Conservation (phyloP, 495 filamentous ascomycete genomes). For the Podospora anserina region DNA sequence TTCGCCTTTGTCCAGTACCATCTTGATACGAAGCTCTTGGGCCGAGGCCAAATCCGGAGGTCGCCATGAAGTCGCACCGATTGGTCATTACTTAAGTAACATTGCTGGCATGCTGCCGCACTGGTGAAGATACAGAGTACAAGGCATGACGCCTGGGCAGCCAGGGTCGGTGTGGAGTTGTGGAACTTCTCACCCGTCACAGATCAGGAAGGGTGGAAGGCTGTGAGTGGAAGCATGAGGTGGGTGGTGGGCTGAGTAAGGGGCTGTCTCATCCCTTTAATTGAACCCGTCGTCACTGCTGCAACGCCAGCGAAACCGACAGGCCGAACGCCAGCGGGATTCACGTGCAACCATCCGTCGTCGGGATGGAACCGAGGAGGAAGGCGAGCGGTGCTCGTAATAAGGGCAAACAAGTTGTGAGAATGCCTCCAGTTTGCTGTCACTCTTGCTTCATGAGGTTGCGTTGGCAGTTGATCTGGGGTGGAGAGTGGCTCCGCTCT, state of each 20-base stretch:
- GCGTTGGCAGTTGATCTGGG: not conserved
- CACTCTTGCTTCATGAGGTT: not conserved
- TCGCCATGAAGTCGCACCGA: not conserved
- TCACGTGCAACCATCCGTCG: not conserved
- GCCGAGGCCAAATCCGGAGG: not conserved
- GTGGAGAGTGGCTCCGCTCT: not conserved
- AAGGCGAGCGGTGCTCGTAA: not conserved
- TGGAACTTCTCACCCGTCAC: no score
- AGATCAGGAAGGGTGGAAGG: no score
- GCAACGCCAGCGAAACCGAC: not conserved
- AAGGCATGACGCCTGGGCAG: not conserved
- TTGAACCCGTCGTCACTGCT: not conserved
- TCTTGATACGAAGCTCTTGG: not conserved
- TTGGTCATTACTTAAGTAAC: not conserved
- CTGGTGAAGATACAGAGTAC: not conserved
- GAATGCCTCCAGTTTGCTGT: not conserved
- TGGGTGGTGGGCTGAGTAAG: not conserved
- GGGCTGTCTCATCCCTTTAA: not conserved
- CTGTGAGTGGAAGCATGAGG: not conserved
- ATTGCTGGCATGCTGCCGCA: not conserved
- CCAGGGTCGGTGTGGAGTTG: not conserved
- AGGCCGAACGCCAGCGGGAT: not conserved
- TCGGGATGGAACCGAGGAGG: not conserved
- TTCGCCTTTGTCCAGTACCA: not conserved
- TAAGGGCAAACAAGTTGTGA: not conserved